These are phyloP conservation scores for Calycina marina DNA, from an alignment of 2,329 filamentous ascomycete species.

Conservation along the genomic window DNA sequence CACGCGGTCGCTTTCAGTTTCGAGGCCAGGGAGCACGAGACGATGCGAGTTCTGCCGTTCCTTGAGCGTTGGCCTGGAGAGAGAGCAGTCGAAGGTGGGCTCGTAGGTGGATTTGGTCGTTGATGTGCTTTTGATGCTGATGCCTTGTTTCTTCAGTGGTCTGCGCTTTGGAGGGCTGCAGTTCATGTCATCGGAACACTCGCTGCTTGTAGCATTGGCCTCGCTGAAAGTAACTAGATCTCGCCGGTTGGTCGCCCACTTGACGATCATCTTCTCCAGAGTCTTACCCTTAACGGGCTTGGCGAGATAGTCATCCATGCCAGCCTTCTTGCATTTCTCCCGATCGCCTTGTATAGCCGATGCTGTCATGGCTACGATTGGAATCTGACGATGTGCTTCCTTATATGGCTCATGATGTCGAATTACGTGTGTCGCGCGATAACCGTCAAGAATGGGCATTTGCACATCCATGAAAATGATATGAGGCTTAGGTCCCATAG, in stretches of 20 bases:
- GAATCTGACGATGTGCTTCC: constrained; percentile 42
- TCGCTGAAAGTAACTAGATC: constrained; percentile 5
- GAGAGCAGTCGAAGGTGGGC: neutral
- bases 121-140: neutral
- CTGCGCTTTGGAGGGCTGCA: constrained; percentile 7
- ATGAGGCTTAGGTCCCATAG: constrained; percentile 35
- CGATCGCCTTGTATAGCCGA: constrained; percentile 64
- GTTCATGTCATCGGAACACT: constrained; percentile 17
- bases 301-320: constrained; percentile 65
- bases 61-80: constrained; percentile 8
- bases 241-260: constrained; percentile 40
- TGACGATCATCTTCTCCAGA: constrained; percentile 56
- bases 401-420: constrained; percentile 54
- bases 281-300: constrained; percentile 57
- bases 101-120: neutral
- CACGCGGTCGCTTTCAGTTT: constrained; percentile 29
- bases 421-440: constrained; percentile 60
- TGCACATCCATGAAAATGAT: constrained; percentile 71
- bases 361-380: constrained; percentile 72
- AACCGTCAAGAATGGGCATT: constrained; percentile 66
- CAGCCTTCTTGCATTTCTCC: constrained; percentile 58
- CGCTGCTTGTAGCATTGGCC: constrained; percentile 9
- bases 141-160: neutral
- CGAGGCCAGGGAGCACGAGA: constrained; percentile 15
- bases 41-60: constrained; percentile 13